A percentile compares a stretch with the other conserved stretches of the same genome.
phyloP scores from a whole-genome alignment of 2,329 filamentous ascomycete species.

The Fusarium solani-melongenae region DNA sequence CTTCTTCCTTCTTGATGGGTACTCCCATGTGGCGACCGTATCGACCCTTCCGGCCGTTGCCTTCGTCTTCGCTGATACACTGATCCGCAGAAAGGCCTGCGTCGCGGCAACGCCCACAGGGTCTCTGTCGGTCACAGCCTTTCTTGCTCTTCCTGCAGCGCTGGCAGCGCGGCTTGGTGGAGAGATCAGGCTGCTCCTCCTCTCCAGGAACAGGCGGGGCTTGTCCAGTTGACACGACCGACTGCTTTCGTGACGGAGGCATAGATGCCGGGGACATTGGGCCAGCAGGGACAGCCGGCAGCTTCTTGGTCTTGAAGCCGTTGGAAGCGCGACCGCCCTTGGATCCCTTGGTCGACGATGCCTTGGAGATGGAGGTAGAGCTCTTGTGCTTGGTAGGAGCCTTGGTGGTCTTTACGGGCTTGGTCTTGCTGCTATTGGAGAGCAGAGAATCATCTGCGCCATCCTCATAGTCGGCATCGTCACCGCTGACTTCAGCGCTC shows the following conservation, averaged over 20 bases:
- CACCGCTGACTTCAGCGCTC: constrained; percentile 52
- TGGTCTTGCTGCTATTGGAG: constrained; percentile 54
- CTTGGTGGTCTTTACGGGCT: constrained; percentile 54
- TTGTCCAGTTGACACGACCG: constrained; percentile 68
- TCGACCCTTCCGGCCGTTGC: constrained; percentile 94
- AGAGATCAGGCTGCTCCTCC: constrained; percentile 91
- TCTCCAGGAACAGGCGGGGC: constrained; percentile 70
- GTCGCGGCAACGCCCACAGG: constrained; percentile 94
- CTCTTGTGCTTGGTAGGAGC: constrained; percentile 55
- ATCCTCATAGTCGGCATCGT: constrained; percentile 50
- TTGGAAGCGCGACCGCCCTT: constrained; percentile 56
- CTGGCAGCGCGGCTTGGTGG: constrained; percentile 96
- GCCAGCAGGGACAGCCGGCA: constrained; percentile 51
- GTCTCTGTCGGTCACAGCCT: constrained; percentile 95
- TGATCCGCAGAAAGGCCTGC: constrained; percentile 93
- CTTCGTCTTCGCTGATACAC: constrained; percentile 97
- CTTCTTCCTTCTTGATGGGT: constrained; percentile 69
- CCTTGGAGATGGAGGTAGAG: constrained; percentile 47
- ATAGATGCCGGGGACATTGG: constrained; percentile 75
- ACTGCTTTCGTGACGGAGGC: constrained; percentile 80
- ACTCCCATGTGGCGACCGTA: constrained; percentile 82
- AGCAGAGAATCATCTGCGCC: constrained; percentile 49
- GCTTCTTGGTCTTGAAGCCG: constrained; percentile 64
- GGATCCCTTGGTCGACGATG: constrained; percentile 51
- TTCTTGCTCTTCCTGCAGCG: constrained; percentile 99